Conservation (phyloP, 2,329 filamentous ascomycete genomes). For the Aphanocladium album region DNA sequence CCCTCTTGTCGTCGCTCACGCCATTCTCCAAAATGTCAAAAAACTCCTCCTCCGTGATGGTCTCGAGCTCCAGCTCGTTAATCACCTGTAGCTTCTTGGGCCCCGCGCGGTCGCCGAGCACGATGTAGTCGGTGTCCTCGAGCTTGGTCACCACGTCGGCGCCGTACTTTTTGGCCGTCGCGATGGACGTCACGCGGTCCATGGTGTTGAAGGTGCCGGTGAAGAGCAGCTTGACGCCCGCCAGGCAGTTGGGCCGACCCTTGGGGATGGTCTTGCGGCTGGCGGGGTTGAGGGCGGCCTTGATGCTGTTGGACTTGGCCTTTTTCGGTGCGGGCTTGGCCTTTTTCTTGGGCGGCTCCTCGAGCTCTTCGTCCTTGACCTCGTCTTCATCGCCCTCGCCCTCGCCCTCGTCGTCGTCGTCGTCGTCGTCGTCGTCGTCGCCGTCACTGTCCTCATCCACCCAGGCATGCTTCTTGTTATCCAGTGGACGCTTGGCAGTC, state of each 20-base stretch:
- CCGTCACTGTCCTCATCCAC: neutral
- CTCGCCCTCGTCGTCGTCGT: neutral
- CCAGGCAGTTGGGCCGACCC: constrained; percentile 3
- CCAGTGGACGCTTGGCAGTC: neutral
- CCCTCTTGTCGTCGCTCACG: constrained; percentile 2
- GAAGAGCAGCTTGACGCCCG: constrained; percentile 9
- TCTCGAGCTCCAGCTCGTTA: constrained; percentile 12
- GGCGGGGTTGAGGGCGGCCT: neutral
- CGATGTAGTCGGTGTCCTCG: constrained; percentile 13
- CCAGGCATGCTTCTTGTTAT: neutral
- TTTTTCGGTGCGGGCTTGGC: neutral
- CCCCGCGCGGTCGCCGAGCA: constrained; percentile 6
- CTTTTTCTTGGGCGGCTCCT: neutral
- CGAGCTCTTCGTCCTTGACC: neutral
- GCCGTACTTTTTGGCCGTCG: constrained; percentile 8
- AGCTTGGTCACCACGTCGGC: constrained; percentile 12
- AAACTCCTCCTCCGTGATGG: constrained; percentile 8
- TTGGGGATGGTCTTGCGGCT: constrained; percentile 8
- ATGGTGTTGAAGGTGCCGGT: constrained; percentile 11
- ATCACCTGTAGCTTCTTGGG: constrained; percentile 11
- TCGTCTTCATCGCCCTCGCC: neutral
- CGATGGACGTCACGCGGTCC: constrained; percentile 11
- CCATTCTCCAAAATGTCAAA: constrained; percentile 8
- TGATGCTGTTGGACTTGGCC: neutral
- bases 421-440: neutral